phyloP scores from a whole-genome alignment of 371 early-diverging fungal species.

The Gilbertella persicaria region DNA sequence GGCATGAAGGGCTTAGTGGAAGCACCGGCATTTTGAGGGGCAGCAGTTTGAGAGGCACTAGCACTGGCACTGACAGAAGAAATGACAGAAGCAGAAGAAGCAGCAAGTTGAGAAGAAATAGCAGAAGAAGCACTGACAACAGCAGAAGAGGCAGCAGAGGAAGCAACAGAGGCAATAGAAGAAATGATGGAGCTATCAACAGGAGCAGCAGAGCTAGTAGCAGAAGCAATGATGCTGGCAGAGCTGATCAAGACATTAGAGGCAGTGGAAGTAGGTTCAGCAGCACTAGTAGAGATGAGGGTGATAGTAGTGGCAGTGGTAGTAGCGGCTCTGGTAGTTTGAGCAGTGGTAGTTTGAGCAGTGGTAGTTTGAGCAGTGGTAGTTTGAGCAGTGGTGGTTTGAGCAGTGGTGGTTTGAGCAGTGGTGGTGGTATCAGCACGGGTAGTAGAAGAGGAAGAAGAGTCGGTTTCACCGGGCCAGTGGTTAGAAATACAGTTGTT shows the following conservation, averaged over 20 bases:
- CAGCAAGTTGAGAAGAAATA: not conserved
- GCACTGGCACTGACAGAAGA: conserved; percentile 8
- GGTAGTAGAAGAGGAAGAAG: not conserved
- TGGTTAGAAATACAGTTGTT: conserved; percentile 13
- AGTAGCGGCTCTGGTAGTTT: not conserved
- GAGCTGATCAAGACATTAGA: not conserved
- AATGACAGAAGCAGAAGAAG: conserved; percentile 4
- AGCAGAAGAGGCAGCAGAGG: conserved; percentile 7
- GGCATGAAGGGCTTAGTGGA: conserved; percentile 6
- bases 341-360: not conserved
- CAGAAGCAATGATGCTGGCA: not conserved
- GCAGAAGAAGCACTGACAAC: conserved; percentile 3
- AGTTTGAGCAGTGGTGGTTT: not conserved
- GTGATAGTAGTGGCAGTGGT: not conserved
- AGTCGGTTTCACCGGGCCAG: conserved; percentile 19
- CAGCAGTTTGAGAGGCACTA: conserved; percentile 5
- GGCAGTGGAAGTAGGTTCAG: conserved; percentile 2
- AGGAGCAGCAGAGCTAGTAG: not conserved
- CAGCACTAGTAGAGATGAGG: not conserved
- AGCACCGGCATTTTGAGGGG: not conserved
- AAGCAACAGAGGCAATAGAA: conserved; percentile 1
- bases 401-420: not conserved
- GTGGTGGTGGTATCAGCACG: not conserved
- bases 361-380: not conserved
- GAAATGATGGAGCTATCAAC: not conserved